Evolutionary conservation across 202 grass and related monocot species (phyloP).

Genomic region (Alloteropsis angusta): DNA sequence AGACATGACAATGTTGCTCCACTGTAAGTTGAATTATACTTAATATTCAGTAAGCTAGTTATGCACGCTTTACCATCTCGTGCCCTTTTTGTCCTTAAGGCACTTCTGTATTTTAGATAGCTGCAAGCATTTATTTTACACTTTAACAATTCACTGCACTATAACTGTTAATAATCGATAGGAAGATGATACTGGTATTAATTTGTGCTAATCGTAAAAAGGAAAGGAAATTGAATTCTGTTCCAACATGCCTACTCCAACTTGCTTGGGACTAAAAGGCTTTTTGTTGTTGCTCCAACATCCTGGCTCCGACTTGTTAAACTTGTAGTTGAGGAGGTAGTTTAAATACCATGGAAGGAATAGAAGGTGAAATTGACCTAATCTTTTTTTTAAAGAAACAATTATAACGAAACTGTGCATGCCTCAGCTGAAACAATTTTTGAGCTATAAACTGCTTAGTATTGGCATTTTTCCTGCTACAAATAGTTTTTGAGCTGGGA

Average conservation of each 20-base stretch:
- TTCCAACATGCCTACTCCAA: not conserved
- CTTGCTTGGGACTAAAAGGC: not conserved
- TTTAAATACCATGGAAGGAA: slow-evolving; percentile 1
- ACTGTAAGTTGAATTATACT: slow-evolving; percentile 49
- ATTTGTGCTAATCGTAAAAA: not conserved
- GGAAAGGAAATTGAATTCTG: not conserved
- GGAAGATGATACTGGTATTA: not conserved
- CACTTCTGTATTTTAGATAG: not conserved
- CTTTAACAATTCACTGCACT: not conserved
- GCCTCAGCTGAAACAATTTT: not conserved
- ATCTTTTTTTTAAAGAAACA: not conserved
- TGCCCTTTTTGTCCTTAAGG: slow-evolving; percentile 7
- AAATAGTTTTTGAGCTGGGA: not conserved
- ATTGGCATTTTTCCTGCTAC: not conserved
- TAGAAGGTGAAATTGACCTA: not conserved
- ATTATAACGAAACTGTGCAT: not conserved
- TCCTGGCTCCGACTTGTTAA: not conserved
- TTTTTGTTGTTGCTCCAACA: not conserved
- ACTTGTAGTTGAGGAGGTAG: slow-evolving; percentile 4
- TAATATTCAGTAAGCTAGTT: not conserved
- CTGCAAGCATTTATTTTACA: not conserved
- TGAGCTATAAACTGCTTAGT: not conserved
- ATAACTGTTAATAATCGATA: slow-evolving; percentile 18
- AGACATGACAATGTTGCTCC: slow-evolving; percentile 72
- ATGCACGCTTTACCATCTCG: slow-evolving; percentile 7